Evolutionary conservation across 352 stramenopile species (phyloP).

Genomic region (Phytophthora litchii): DNA sequence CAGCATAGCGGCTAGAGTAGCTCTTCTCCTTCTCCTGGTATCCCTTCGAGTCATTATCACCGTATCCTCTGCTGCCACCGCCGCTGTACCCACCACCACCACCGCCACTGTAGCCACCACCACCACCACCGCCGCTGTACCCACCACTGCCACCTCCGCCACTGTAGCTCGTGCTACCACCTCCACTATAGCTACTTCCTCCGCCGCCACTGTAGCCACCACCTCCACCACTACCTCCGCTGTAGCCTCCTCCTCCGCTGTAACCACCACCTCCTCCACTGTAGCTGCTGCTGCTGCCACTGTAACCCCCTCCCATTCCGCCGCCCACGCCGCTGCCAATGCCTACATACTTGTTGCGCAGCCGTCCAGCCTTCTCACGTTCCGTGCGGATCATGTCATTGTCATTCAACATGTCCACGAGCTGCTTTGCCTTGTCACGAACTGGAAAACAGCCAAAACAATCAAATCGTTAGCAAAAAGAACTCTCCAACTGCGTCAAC

Average conservation of each 20-base stretch:
- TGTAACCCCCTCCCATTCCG: conserved; percentile 32
- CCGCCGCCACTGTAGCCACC: conserved; percentile 44
- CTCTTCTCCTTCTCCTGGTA: conserved; percentile 66
- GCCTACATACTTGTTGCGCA: conserved; percentile 90
- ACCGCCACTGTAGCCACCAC: conserved; percentile 42
- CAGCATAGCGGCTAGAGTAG: conserved; percentile 77
- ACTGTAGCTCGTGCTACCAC: conserved; percentile 25
- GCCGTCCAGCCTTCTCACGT: conserved; percentile 81
- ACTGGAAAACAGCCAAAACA: conserved; percentile 46
- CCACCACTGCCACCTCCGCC: conserved; percentile 32
- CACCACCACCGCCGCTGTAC: conserved; percentile 38
- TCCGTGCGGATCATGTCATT: conserved; percentile 90
- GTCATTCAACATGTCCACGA: conserved; percentile 89
- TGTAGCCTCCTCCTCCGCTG: conserved; percentile 35
- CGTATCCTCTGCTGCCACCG: conserved; percentile 45
- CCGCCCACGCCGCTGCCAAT: conserved; percentile 70
- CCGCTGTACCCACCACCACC: conserved; percentile 46
- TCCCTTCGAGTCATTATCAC: conserved; percentile 51
- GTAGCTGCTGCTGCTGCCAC: conserved; percentile 18
- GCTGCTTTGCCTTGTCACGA: conserved; percentile 89
- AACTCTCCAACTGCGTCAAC: conserved; percentile 9
- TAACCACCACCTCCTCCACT: conserved; percentile 41
- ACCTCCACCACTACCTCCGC: conserved; percentile 40
- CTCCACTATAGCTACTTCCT: not conserved
- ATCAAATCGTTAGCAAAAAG: conserved; percentile 7